Conservation (phyloP, 2,329 filamentous ascomycete genomes). For the Cladosporium sp. region DNA sequence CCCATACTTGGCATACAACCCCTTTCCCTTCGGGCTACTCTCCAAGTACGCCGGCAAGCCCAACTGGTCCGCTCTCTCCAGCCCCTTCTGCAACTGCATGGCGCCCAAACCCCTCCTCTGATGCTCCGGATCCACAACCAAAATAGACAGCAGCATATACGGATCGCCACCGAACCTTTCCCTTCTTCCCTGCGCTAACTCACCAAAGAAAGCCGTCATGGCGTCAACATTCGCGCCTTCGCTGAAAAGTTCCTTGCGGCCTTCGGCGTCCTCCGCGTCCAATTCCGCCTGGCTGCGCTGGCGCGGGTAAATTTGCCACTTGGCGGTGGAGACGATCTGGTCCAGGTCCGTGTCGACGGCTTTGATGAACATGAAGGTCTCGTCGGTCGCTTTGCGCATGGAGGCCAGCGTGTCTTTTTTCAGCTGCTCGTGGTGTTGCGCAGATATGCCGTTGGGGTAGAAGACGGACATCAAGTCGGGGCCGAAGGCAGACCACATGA, state of each 20-base stretch:
- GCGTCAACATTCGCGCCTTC: slow-evolving; percentile 19
- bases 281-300: slow-evolving; percentile 26
- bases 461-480: slow-evolving; percentile 27
- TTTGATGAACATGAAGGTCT: slow-evolving; percentile 19
- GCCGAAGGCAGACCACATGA: slow-evolving; percentile 25
- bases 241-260: slow-evolving; percentile 12
- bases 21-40: slow-evolving; percentile 32
- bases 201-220: slow-evolving; percentile 21
- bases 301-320: slow-evolving; percentile 28
- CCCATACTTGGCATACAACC: slow-evolving; percentile 37
- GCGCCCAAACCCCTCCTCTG: slow-evolving; percentile 37
- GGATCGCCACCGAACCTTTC: slow-evolving; percentile 25
- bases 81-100: slow-evolving; percentile 36
- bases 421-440: slow-evolving; percentile 14
- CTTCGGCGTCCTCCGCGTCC: slow-evolving; percentile 21
- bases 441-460: slow-evolving; percentile 26
- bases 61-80: slow-evolving; percentile 37
- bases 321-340: slow-evolving; percentile 27
- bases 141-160: slow-evolving; percentile 25
- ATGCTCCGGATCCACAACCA: slow-evolving; percentile 37
- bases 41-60: slow-evolving; percentile 38
- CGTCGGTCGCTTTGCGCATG: slow-evolving; percentile 8
- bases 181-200: slow-evolving; percentile 17
- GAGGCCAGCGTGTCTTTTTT: slow-evolving; percentile 11
- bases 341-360: slow-evolving; percentile 28